Evolutionary conservation across 148 eudicot genomes (phyloP), one percentile per base, ranked within the genome.

Genomic region (Bassia scoparia): DNA sequence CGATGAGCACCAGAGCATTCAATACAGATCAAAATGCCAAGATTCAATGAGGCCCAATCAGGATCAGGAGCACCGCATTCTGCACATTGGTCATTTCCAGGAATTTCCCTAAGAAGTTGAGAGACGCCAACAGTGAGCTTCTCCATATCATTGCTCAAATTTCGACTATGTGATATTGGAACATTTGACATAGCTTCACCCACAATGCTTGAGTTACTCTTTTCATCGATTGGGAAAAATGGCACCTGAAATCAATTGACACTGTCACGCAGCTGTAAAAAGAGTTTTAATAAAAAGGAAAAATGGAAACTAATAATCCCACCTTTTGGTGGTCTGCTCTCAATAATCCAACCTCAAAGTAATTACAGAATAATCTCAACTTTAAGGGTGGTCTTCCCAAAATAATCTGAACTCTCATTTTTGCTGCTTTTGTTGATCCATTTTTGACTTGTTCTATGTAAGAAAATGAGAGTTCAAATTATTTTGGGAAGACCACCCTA

Each of bases 1-100:
- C 98, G 83, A 73, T 93, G 98, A 63, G 90, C 92, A 67, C 98
- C 96, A 61, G 98, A 93, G 83, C 98, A 93, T 81, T 86, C 93
- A 33, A 93, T 93, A 75, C 98, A 93, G 60, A 93, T 82, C 82
- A 93, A 78, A 78, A 90, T 81, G 74, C 98, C 98, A 74, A 93
- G 86, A 83, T 93, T 93, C 61, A 93, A 78, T 72, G 98, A 93
- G 66, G 98, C 98, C 98, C 98, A 93, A 69, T 90, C 98, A 49
- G 98, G 96, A 16, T 86, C 93, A 70, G 88, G 79, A 81, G 90
- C 81, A 81, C 87, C 46, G 63, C 98, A 93, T 69, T 93, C 98
- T 73, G 92, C 96, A 77, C 98, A 93, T 46, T 33, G 70, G 70
- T 86, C 86, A 83, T 93, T 93, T 77, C 98, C 98, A 68, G 93